Conservation (phyloP, 1,284 basidiomycete genomes). For the Mycena sp. region DNA sequence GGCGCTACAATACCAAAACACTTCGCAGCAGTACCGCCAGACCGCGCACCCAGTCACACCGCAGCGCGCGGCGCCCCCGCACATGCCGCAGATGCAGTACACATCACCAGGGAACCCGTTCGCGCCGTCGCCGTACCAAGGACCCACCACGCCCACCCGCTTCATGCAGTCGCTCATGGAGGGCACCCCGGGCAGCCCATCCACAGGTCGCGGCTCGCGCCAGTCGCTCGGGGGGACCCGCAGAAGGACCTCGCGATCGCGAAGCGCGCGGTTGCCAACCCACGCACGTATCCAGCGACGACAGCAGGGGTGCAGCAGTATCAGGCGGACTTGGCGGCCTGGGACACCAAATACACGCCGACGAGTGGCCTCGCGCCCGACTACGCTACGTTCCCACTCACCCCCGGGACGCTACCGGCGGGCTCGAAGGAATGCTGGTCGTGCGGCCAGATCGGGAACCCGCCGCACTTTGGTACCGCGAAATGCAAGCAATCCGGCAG, state of each 20-base stretch:
- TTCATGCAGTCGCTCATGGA: neutral
- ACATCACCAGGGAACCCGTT: no score
- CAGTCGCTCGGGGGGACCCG: neutral
- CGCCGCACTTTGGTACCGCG: neutral
- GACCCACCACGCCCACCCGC: neutral
- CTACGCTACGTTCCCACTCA: constrained; percentile 1
- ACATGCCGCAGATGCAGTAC: neutral
- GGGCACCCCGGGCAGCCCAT: neutral
- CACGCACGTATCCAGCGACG: neutral
- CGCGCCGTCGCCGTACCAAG: no score
- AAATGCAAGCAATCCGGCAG: neutral
- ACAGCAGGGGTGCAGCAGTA: neutral
- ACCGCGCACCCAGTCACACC: neutral
- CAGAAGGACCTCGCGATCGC: neutral
- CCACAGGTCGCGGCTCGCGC: neutral
- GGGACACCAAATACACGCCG: neutral
- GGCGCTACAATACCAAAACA: neutral
- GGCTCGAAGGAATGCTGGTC: no score
- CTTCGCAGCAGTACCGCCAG: neutral
- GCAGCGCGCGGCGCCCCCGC: neutral
- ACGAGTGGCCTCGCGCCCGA: neutral
- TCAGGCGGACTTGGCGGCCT: neutral
- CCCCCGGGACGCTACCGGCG: no score
- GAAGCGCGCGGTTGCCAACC: neutral
- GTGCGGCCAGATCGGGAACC: no score